These are phyloP conservation scores for Cercospora beticola DNA, from an alignment of 2,329 filamentous ascomycete species.

Conservation along the genomic window DNA sequence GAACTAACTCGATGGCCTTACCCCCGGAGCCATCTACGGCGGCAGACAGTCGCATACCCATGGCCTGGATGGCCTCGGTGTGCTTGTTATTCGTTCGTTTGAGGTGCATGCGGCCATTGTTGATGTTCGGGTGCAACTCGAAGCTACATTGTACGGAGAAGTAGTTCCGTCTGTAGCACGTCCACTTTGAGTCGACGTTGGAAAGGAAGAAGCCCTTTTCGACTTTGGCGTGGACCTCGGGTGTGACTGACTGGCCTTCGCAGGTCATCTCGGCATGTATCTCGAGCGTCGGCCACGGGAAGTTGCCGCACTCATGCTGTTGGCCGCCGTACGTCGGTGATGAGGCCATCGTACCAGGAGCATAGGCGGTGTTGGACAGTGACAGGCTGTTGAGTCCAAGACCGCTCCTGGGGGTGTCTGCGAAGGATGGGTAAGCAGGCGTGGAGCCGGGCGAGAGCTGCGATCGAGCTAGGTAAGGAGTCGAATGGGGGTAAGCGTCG, in stretches of 20 bases:
- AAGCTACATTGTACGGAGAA: conserved; percentile 83
- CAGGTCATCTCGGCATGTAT: conserved; percentile 63
- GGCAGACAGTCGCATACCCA: conserved; percentile 82
- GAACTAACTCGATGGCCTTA: conserved; percentile 79
- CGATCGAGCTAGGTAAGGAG: conserved; percentile 31
- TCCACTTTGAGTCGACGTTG: conserved; percentile 74
- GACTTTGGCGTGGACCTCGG: conserved; percentile 75
- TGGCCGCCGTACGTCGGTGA: conserved; percentile 31
- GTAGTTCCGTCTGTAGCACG: conserved; percentile 88
- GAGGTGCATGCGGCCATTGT: conserved; percentile 58
- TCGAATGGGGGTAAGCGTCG: conserved; percentile 30
- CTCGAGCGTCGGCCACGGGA: conserved; percentile 49
- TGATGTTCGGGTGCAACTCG: conserved; percentile 63
- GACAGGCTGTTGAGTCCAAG: conserved; percentile 30
- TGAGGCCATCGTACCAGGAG: conserved; percentile 33
- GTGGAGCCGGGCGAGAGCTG: conserved; percentile 33
- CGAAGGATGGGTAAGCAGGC: conserved; percentile 33
- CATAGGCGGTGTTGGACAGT: conserved; percentile 25
- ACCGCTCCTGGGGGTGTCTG: conserved; percentile 35
- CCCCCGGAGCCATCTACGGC: conserved; percentile 73
- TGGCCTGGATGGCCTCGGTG: conserved; percentile 63
- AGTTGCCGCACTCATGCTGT: conserved; percentile 38
- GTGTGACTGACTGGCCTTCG: conserved; percentile 59
- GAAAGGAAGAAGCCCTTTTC: conserved; percentile 84
- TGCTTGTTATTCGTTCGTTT: conserved; percentile 46